A percentile compares a stretch with the other conserved stretches of the same genome.
phyloP scores from a whole-genome alignment of 1,284 basidiomycete genomes.

The Meripilus lineatus region DNA sequence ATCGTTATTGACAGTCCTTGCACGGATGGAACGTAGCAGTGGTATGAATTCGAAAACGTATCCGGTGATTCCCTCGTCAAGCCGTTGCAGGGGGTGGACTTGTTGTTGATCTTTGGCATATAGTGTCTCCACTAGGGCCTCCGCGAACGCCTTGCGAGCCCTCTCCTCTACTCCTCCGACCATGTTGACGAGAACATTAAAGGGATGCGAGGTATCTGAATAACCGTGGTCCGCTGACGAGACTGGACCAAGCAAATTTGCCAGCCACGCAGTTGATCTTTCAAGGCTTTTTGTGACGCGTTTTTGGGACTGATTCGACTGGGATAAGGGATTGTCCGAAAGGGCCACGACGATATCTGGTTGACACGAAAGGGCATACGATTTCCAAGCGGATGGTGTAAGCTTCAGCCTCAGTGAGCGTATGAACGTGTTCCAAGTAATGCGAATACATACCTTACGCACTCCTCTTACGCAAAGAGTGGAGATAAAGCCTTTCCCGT shows the following conservation, averaged over 20 bases:
- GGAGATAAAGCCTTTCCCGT: constrained; percentile 52
- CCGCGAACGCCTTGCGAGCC: constrained; percentile 61
- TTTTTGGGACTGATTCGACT: constrained; percentile 64
- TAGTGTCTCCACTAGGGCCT: constrained; percentile 51
- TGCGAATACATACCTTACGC: constrained; percentile 51
- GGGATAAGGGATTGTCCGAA: constrained; percentile 62
- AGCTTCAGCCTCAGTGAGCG: constrained; percentile 37
- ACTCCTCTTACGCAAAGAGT: constrained; percentile 65
- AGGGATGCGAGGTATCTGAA: constrained; percentile 16
- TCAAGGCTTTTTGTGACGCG: constrained; percentile 71
- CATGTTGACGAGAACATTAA: constrained; percentile 61
- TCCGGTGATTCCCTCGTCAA: constrained; percentile 65
- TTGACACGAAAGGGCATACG: constrained; percentile 43
- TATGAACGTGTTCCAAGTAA: neutral
- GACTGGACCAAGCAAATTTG: constrained; percentile 38
- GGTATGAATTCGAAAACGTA: constrained; percentile 66
- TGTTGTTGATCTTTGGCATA: constrained; percentile 49
- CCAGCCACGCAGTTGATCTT: constrained; percentile 59
- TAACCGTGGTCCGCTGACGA: constrained; percentile 3
- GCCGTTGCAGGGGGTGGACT: constrained; percentile 43
- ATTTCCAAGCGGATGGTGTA: constrained; percentile 47
- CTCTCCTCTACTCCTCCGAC: constrained; percentile 49
- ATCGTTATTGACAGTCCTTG: constrained; percentile 24
- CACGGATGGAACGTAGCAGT: too few species aligned
- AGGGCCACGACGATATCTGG: constrained; percentile 73